Percentiles rank a stretch among this genome's conserved stretches.
Evolutionary conservation across 495 filamentous ascomycete genomes (phyloP).

Genomic region (Hapsidospora chrysogenum): DNA sequence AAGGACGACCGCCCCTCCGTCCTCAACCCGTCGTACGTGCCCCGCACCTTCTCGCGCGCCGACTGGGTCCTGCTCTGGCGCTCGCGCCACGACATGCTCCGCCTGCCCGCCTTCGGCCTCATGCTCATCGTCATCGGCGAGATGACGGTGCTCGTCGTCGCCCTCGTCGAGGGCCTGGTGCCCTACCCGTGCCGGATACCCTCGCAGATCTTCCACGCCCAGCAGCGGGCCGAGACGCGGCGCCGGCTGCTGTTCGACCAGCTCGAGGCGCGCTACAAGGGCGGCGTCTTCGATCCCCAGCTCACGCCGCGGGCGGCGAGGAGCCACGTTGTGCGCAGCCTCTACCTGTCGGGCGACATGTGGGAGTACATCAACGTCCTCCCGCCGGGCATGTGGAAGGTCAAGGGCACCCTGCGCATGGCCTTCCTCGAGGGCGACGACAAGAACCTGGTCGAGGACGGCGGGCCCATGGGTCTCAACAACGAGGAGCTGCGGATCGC

Average conservation of each 20-base stretch:
- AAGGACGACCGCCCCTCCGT: slow-evolving; percentile 1
- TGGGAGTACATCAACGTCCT: slow-evolving; percentile 16
- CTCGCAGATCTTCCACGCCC: slow-evolving; percentile 42
- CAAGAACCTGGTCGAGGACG: slow-evolving; percentile 14
- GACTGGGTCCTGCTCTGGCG: slow-evolving; percentile 35
- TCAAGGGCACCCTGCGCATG: slow-evolving; percentile 19
- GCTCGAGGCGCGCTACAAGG: slow-evolving; percentile 4
- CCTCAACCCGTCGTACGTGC: slow-evolving; percentile 39
- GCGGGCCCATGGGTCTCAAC: slow-evolving; percentile 17
- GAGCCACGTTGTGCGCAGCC: slow-evolving; percentile 13
- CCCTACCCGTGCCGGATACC: slow-evolving; percentile 74
- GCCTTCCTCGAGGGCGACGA: slow-evolving; percentile 33
- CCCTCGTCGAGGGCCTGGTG: slow-evolving; percentile 49
- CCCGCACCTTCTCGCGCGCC: slow-evolving; percentile 22
- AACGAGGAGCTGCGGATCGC: slow-evolving; percentile 25
- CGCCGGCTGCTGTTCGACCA: slow-evolving; percentile 22
- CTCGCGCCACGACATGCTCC: slow-evolving; percentile 45
- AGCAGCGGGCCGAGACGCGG: slow-evolving; percentile 28
- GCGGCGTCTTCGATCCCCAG: not conserved
- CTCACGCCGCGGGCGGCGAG: slow-evolving; percentile 18
- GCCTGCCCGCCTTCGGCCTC: slow-evolving; percentile 60
- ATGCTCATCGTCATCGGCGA: slow-evolving; percentile 67
- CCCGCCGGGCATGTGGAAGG: slow-evolving; percentile 4
- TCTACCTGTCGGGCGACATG: slow-evolving; percentile 12
- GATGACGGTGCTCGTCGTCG: slow-evolving; percentile 58